These are phyloP conservation scores for Calophaca sinica DNA, from an alignment of 306 rosid species.

Conservation along the genomic window DNA sequence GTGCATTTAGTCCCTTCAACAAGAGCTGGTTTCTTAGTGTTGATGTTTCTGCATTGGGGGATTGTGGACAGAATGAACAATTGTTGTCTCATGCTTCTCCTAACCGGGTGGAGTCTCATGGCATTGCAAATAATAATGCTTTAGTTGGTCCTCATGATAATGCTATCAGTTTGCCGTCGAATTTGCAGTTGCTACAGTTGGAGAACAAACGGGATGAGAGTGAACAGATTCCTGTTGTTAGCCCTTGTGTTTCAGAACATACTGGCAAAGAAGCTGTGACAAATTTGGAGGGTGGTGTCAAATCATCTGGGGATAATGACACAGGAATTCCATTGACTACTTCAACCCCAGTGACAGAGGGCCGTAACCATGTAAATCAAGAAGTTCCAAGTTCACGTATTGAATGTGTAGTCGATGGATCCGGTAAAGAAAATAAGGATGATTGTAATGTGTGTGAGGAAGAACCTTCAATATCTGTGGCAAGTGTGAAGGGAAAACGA, in stretches of 20 bases:
- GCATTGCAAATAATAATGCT: conserved; percentile 32
- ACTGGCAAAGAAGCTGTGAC: conserved; percentile 15
- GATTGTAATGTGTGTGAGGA: neutral
- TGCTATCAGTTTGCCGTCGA: conserved; percentile 15
- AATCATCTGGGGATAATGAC: neutral
- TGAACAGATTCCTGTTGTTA: conserved; percentile 19
- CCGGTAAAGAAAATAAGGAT: conserved; percentile 32
- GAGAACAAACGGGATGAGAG: conserved; percentile 30
- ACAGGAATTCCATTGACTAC: neutral
- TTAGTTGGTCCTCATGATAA: conserved; percentile 16
- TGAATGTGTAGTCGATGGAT: conserved; percentile 38
- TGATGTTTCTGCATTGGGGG: conserved; percentile 49
- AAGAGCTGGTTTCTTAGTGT: conserved; percentile 51
- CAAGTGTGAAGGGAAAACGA: conserved; percentile 39
- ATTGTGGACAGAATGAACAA: conserved; percentile 27
- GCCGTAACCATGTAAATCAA: neutral
- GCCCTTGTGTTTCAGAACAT: conserved; percentile 38
- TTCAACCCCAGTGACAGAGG: conserved; percentile 13
- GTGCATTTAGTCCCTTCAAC: conserved; percentile 43
- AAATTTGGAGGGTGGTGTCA: conserved; percentile 18
- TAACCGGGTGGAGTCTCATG: conserved; percentile 26
- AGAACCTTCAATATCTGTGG: conserved; percentile 7
- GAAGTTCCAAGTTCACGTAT: conserved; percentile 27
- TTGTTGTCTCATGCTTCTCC: conserved; percentile 39
- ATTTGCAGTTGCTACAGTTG: conserved; percentile 9